Conservation (phyloP, 2,329 filamentous ascomycete genomes). For the Pseudophaeomoniella oleicola region DNA sequence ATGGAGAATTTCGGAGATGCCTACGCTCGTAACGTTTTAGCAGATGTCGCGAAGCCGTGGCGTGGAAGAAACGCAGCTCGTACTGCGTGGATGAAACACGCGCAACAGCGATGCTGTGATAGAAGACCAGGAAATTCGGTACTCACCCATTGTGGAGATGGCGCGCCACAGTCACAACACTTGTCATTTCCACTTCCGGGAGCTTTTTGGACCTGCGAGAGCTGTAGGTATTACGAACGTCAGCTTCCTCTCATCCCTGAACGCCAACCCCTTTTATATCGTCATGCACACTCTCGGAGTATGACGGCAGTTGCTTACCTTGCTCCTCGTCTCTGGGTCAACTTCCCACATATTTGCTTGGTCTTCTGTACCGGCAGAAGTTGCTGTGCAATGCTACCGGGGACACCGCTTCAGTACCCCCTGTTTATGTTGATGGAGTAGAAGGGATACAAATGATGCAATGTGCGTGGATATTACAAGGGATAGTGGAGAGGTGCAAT, state of each 20-base stretch:
- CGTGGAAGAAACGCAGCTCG: too few relatives aligned
- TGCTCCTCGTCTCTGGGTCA: constrained; percentile 89
- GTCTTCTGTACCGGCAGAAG: too few relatives aligned
- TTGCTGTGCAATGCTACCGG: too few relatives aligned
- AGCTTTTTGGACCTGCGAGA: constrained; percentile 76
- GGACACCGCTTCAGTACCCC: background rate
- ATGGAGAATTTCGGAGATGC: constrained; percentile 89
- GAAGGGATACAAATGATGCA: background rate
- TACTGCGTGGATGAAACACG: too few relatives aligned
- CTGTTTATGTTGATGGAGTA: background rate
- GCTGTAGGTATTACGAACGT: too few relatives aligned
- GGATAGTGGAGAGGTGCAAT: too few relatives aligned
- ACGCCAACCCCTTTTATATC: too few relatives aligned
- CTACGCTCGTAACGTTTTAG: constrained; percentile 19
- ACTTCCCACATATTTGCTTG: constrained; percentile 99
- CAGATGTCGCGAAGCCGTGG: too few relatives aligned
- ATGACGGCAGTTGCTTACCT: constrained; percentile 40
- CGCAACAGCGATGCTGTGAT: too few relatives aligned
- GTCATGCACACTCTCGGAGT: background rate
- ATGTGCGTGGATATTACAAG: background rate
- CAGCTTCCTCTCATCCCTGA: too few relatives aligned
- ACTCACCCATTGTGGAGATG: constrained; percentile 93
- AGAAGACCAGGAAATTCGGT: constrained; percentile 5
- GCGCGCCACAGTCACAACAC: constrained; percentile 91
- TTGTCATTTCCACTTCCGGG: constrained; percentile 61